Evolutionary conservation across 2,329 filamentous ascomycete genomes (phyloP).

Genomic region (Pseudogymnoascus sp.): DNA sequence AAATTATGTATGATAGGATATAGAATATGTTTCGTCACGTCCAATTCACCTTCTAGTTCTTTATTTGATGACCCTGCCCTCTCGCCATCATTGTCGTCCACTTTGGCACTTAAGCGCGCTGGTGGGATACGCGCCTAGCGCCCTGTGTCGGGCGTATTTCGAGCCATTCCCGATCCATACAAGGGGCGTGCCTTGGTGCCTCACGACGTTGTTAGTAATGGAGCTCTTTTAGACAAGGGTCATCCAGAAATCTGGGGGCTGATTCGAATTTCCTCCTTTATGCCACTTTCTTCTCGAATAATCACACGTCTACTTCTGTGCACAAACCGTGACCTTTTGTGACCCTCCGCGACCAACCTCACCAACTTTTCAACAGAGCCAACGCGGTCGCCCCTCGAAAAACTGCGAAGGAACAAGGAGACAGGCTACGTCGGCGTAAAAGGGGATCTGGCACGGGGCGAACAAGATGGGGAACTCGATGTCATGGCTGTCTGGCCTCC

Average conservation of each 20-base stretch:
- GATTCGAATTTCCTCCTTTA: neutral
- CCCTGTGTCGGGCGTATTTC: neutral
- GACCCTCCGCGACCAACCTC: neutral
- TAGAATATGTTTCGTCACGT: constrained; percentile 6
- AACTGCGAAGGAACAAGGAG: neutral
- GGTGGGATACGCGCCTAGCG: constrained; percentile 6
- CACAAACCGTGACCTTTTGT: neutral
- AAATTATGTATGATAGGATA: constrained; percentile 2
- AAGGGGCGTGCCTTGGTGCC: constrained; percentile 1
- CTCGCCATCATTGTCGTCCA: constrained; percentile 2
- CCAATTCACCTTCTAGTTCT: constrained; percentile 1
- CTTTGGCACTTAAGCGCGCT: constrained; percentile 7
- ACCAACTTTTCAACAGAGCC: neutral
- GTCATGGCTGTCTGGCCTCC: constrained; percentile 61
- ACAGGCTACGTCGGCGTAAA: neutral
- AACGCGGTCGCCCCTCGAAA: neutral
- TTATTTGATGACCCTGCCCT: neutral
- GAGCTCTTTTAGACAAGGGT: neutral
- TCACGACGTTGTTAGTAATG: neutral
- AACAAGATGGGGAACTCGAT: constrained; percentile 27
- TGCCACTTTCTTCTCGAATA: neutral
- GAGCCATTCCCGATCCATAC: constrained; percentile 2
- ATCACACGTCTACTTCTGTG: neutral
- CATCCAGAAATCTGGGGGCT: neutral
- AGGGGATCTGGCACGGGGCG: constrained; percentile 2